Conservation (phyloP, 768 basidiomycete species). For the Candolleomyces eurysporus region DNA sequence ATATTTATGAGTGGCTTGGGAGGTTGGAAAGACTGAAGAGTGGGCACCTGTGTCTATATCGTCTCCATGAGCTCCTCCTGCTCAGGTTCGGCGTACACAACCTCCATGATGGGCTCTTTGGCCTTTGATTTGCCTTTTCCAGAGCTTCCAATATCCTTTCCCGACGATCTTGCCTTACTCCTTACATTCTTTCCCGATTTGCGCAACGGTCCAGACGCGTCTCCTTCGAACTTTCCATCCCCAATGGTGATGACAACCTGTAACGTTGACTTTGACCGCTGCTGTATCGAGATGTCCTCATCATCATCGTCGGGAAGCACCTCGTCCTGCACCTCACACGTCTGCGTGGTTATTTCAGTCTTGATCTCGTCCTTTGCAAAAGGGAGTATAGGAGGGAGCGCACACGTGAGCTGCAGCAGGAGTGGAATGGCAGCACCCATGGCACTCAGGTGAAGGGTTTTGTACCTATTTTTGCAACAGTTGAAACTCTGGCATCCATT, state of each 20-base stretch:
- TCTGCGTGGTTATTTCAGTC: conserved; percentile 63
- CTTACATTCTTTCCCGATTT: conserved; percentile 19
- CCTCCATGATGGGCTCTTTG: neutral
- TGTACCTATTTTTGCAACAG: conserved; percentile 47
- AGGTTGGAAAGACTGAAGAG: neutral
- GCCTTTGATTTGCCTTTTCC: conserved; percentile 10
- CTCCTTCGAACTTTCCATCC: conserved; percentile 52
- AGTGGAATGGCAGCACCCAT: conserved; percentile 91
- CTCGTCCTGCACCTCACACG: conserved; percentile 77
- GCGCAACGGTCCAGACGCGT: conserved; percentile 22
- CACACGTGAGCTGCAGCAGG: conserved; percentile 64
- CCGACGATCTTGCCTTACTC: conserved; percentile 9
- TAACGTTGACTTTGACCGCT: conserved; percentile 70
- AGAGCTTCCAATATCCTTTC: conserved; percentile 9
- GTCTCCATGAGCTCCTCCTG: conserved; percentile 29
- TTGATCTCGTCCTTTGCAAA: conserved; percentile 61
- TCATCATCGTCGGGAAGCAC: conserved; percentile 72
- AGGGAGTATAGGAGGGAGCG: conserved; percentile 72
- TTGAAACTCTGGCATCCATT: neutral
- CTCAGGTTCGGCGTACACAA: conserved; percentile 31
- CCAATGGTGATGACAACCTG: conserved; percentile 60
- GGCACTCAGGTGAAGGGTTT: conserved; percentile 70
- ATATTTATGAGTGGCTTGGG: too few relatives aligned
- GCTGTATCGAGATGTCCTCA: conserved; percentile 63
- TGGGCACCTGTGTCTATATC: conserved; percentile 15